Percentiles rank a stretch among this genome's conserved stretches.
These are phyloP conservation scores for Candida wancherniae DNA, from an alignment of 805 yeast species.

Conservation along the genomic window DNA sequence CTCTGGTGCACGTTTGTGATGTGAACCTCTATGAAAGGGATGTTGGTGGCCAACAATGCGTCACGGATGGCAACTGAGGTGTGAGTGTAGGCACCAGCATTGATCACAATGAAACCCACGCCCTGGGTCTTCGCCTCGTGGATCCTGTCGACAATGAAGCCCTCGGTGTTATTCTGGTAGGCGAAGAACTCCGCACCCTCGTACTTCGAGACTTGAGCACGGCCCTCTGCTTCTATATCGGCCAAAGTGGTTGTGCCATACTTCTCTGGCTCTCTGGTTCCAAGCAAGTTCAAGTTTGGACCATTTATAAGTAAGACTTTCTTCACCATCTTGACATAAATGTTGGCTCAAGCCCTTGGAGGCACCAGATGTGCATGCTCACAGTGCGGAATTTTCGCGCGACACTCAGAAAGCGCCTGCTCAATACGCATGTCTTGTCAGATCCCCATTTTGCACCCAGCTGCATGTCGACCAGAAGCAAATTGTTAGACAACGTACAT, in stretches of 20 bases:
- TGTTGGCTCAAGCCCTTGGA: no score
- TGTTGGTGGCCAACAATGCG: constrained; percentile 44
- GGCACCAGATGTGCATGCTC: no score
- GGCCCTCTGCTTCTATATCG: constrained; percentile 41
- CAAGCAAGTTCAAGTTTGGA: constrained; percentile 47
- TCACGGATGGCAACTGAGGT: constrained; percentile 49
- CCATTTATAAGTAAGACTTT: constrained; percentile 46
- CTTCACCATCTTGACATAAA: constrained; percentile 29
- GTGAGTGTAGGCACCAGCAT: constrained; percentile 52
- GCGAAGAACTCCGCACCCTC: constrained; percentile 28
- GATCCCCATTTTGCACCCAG: no score
- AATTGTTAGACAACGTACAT: no score
- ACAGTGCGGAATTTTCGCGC: no score
- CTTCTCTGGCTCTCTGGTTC: constrained; percentile 41
- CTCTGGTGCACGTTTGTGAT: constrained; percentile 49
- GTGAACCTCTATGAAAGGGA: constrained; percentile 48
- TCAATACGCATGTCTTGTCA: no score
- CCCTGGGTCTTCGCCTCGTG: constrained; percentile 43
- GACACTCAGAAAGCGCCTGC: no score
- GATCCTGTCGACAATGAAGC: constrained; percentile 42
- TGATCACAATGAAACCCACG: constrained; percentile 42
- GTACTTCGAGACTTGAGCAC: constrained; percentile 24
- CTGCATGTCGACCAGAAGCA: no score
- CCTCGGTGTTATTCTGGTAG: constrained; percentile 45
- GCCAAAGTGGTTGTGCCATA: constrained; percentile 44